Evolutionary conservation across 2,329 filamentous ascomycete genomes (phyloP).

Genomic region (Sporothrix mexicana): DNA sequence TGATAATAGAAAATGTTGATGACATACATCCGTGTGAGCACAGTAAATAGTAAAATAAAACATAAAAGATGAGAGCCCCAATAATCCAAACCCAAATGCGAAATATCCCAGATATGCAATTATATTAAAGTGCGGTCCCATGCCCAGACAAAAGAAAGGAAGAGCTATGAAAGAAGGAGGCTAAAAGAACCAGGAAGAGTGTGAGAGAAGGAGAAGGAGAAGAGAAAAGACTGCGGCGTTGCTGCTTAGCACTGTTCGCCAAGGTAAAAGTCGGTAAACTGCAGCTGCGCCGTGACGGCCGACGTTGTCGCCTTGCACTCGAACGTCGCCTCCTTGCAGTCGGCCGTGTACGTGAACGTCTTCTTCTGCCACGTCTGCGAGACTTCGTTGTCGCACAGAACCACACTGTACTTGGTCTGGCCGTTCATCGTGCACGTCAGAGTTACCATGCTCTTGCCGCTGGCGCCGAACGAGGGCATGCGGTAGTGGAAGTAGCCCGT

Average conservation of each 20-base stretch:
- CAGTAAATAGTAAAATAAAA: background rate
- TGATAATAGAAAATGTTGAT: conserved; percentile 8
- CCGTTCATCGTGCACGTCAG: conserved; percentile 29
- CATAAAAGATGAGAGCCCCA: background rate
- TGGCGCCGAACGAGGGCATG: background rate
- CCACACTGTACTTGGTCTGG: conserved; percentile 2
- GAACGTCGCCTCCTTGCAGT: conserved; percentile 23
- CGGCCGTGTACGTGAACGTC: conserved; percentile 19
- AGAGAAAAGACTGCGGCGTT: background rate
- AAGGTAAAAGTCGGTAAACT: conserved; percentile 29
- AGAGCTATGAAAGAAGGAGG: background rate
- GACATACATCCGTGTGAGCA: background rate
- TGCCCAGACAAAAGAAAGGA: conserved; percentile 4
- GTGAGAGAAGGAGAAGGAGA: background rate
- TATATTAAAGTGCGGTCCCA: conserved; percentile 15
- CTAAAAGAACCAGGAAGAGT: conserved; percentile 5
- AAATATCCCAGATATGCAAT: conserved; percentile 25
- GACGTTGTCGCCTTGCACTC: conserved; percentile 26
- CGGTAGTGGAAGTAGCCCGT: conserved; percentile 27
- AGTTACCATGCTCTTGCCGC: conserved; percentile 26
- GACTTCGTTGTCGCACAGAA: conserved; percentile 14
- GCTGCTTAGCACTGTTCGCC: conserved; percentile 5
- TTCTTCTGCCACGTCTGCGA: background rate
- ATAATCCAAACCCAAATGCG: conserved; percentile 6
- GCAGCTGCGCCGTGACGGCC: conserved; percentile 20